Conservation (phyloP, 106 monocot species). For the Narthecium ossifragum region DNA sequence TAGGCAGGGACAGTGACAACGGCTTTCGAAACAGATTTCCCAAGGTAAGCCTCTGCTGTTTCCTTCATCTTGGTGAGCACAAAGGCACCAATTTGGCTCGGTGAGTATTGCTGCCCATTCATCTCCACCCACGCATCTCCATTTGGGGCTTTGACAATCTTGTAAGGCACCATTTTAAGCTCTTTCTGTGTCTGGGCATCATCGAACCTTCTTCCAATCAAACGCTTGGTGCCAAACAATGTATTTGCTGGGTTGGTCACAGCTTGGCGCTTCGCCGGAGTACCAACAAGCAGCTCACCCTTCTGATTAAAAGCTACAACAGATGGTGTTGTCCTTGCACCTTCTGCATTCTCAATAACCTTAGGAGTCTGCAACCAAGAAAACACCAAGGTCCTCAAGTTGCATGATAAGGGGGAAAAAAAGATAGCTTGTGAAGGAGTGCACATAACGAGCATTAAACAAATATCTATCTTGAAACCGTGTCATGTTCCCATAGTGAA, state of each 20-base stretch:
- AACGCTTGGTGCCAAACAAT: conserved; percentile 53
- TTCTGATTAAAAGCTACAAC: conserved; percentile 59
- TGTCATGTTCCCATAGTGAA: too few relatives aligned
- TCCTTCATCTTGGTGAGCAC: conserved; percentile 48
- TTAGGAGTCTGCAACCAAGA: conserved; percentile 31
- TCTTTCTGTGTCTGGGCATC: conserved; percentile 62
- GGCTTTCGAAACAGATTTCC: conserved; percentile 69
- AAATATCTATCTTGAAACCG: too few relatives aligned
- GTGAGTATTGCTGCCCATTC: conserved; percentile 81
- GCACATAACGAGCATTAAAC: too few relatives aligned
- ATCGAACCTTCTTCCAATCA: conserved; percentile 60
- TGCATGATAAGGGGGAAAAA: too few relatives aligned
- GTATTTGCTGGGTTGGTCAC: conserved; percentile 69
- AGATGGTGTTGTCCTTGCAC: conserved; percentile 65
- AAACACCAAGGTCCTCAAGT: too few relatives aligned
- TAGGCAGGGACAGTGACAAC: conserved; percentile 68
- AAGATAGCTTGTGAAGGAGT: too few relatives aligned
- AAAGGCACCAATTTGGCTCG: conserved; percentile 65
- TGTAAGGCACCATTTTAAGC: conserved; percentile 67
- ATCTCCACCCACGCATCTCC: conserved; percentile 91
- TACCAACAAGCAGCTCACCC: conserved; percentile 49
- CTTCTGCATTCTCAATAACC: conserved; percentile 73
- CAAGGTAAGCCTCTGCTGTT: conserved; percentile 67
- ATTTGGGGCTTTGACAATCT: conserved; percentile 67
- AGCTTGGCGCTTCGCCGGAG: conserved; percentile 60